phyloP scores from a whole-genome alignment of 176 grass and related monocot genomes.

The Oryza glumipatula region DNA sequence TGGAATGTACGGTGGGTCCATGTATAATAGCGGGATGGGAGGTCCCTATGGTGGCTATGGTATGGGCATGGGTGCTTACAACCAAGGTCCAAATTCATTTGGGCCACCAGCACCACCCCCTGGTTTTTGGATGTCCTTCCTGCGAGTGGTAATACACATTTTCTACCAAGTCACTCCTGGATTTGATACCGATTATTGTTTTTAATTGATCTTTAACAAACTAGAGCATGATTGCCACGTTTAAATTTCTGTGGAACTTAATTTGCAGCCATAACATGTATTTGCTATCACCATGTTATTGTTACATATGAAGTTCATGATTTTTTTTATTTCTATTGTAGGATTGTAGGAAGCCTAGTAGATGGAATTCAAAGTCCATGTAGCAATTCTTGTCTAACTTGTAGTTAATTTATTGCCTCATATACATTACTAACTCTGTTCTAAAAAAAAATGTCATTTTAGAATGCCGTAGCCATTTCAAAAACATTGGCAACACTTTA shows the following conservation, averaged over 20 bases:
- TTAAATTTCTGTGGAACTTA: constrained; percentile 19
- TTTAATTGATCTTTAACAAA: neutral
- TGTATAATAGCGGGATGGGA: constrained; percentile 49
- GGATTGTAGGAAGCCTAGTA: neutral
- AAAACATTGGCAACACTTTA: neutral
- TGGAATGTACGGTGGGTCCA: constrained; percentile 62
- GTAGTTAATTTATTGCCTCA: neutral
- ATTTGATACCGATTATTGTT: constrained; percentile 22
- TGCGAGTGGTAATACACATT: constrained; percentile 69
- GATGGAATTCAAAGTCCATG: neutral
- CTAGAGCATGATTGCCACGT: neutral
- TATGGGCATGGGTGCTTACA: constrained; percentile 66
- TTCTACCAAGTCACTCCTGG: neutral
- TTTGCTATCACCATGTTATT: neutral
- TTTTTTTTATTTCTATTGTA: neutral
- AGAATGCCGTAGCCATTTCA: neutral
- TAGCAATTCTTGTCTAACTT: neutral
- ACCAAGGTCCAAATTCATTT: constrained; percentile 75
- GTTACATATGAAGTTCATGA: neutral
- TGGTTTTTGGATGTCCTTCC: constrained; percentile 81
- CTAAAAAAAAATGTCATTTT: neutral
- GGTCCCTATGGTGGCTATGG: constrained; percentile 60
- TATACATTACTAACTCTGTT: neutral
- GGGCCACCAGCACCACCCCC: constrained; percentile 72
- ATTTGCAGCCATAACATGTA: neutral